A percentile compares a stretch with the other conserved stretches of the same genome.
Conservation (phyloP, 345 rosid species). For the Carallia brachiata region DNA sequence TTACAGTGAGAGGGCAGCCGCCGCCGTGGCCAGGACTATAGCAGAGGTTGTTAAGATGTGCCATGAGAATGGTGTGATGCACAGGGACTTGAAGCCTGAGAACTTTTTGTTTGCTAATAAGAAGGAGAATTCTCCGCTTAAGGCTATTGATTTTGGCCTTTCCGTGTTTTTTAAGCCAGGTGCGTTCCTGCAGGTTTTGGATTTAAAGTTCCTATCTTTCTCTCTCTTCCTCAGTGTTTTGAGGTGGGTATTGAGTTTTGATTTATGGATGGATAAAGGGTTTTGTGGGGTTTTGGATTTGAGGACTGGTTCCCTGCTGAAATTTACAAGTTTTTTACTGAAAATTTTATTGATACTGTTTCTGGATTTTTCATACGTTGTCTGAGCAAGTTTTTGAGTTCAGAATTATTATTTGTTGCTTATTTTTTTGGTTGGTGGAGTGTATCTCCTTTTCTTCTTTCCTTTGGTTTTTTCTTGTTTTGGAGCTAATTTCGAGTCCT, state of each 20-base stretch:
- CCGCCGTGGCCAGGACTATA: slow-evolving; percentile 66
- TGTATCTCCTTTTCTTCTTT: not conserved
- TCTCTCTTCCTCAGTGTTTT: no score
- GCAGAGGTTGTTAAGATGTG: slow-evolving; percentile 95
- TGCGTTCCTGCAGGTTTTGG: slow-evolving; percentile 20
- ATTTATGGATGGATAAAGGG: no score
- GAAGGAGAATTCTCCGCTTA: slow-evolving; percentile 76
- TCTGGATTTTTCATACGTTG: not conserved
- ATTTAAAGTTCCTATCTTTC: not conserved
- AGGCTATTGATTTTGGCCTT: slow-evolving; percentile 91
- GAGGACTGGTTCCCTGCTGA: not conserved
- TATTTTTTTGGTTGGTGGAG: not conserved
- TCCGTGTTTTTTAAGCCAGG: slow-evolving; percentile 91
- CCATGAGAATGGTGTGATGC: slow-evolving; percentile 87
- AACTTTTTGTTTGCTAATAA: slow-evolving; percentile 87
- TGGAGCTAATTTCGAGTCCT: not conserved
- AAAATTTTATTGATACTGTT: not conserved
- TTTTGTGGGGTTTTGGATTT: no score
- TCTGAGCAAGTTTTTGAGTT: slow-evolving; percentile 11
- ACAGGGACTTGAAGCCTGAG: slow-evolving; percentile 94
- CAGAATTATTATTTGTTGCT: not conserved
- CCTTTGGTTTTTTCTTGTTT: not conserved
- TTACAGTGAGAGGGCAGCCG: slow-evolving; percentile 91
- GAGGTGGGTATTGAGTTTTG: no score
- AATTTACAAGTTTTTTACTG: not conserved